A percentile compares a stretch with the other conserved stretches of the same genome.
Evolutionary conservation across 73 alveolate species (phyloP).

Genomic region (Stentor roeselii): DNA sequence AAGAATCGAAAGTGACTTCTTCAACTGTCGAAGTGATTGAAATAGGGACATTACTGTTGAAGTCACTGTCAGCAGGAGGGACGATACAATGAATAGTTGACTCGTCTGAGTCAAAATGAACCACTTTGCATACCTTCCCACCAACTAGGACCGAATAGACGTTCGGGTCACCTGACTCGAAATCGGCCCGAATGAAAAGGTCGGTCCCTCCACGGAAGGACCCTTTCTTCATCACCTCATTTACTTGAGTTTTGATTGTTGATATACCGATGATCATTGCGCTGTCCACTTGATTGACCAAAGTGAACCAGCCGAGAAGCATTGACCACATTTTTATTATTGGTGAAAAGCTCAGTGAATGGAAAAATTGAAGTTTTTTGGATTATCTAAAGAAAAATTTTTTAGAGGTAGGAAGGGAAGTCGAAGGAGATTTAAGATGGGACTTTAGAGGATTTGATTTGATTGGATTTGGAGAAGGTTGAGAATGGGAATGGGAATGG

Average conservation of each 20-base stretch:
- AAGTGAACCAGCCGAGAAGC: background rate
- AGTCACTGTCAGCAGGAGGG: background rate
- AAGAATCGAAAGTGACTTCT: background rate
- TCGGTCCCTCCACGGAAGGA: background rate
- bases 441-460: too few relatives aligned
- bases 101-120: background rate
- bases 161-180: conserved; percentile 9
- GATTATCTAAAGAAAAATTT: too few relatives aligned
- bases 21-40: background rate
- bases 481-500: too few relatives aligned
- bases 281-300: background rate
- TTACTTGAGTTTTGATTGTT: background rate
- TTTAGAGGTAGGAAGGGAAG: too few relatives aligned
- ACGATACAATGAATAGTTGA: background rate
- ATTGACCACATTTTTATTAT: conserved; percentile 3
- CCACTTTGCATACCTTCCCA: background rate
- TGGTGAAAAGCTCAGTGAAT: too few relatives aligned
- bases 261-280: background rate
- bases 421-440: too few relatives aligned
- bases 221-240: background rate
- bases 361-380: too few relatives aligned
- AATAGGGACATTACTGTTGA: background rate
- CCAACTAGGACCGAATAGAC: background rate
- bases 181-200: conserved; percentile 6
- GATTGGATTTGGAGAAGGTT: too few relatives aligned